Percentiles rank a stretch among this genome's conserved stretches.
These are phyloP conservation scores for Lachancea lanzarotensis DNA, from an alignment of 805 yeast genomes.

Conservation along the genomic window DNA sequence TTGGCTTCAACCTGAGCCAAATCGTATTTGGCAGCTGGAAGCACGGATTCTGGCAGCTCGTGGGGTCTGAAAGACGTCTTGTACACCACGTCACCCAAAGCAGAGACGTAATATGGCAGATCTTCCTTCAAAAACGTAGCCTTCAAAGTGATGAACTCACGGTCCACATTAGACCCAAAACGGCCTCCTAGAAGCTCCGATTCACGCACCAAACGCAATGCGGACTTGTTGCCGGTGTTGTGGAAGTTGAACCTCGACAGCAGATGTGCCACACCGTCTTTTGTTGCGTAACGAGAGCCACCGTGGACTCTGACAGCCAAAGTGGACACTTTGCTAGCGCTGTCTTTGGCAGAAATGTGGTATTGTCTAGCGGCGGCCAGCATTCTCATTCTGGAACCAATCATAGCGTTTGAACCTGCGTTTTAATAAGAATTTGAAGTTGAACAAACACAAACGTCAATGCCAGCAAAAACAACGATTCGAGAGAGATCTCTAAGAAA, in stretches of 20 bases:
- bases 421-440: not conserved
- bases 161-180: conserved; percentile 60
- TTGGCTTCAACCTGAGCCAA: conserved; percentile 43
- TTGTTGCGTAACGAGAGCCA: conserved; percentile 67
- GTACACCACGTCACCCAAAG: conserved; percentile 66
- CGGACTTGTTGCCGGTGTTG: conserved; percentile 76
- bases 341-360: conserved; percentile 47
- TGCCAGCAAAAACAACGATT: too few relatives aligned
- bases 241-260: conserved; percentile 78
- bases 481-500: not conserved
- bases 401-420: conserved; percentile 8
- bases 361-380: conserved; percentile 24
- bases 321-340: conserved; percentile 62
- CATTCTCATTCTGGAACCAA: conserved; percentile 18
- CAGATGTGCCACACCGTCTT: conserved; percentile 81
- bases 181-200: conserved; percentile 88
- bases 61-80: conserved; percentile 72
- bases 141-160: conserved; percentile 76
- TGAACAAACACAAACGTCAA: too few relatives aligned
- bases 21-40: conserved; percentile 71
- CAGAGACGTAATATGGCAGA: conserved; percentile 86
- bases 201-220: conserved; percentile 90
- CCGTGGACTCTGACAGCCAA: conserved; percentile 77
- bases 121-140: conserved; percentile 81
- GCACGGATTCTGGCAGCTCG: conserved; percentile 75